phyloP scores from a whole-genome alignment of 2,329 filamentous ascomycete species.

The Epichloe typhina region DNA sequence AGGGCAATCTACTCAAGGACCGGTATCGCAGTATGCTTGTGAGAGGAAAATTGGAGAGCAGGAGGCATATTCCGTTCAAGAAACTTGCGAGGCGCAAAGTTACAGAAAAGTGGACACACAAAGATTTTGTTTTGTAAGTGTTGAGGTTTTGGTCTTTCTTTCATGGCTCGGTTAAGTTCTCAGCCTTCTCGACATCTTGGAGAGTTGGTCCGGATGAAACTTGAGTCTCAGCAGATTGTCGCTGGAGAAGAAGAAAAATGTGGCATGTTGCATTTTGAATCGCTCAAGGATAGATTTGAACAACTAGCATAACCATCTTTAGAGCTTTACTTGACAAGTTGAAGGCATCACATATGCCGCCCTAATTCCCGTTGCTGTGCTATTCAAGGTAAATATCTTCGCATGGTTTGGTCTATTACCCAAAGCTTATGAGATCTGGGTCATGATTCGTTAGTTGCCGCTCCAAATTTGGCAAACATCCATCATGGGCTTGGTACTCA shows the following conservation, averaged over 20 bases:
- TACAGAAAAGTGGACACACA: constrained; percentile 96
- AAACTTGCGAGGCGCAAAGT: constrained; percentile 70
- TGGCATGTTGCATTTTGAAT: too few species aligned
- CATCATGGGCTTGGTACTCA: constrained; percentile 31
- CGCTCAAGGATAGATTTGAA: too few species aligned
- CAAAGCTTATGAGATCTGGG: constrained; percentile 41
- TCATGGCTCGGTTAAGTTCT: background rate
- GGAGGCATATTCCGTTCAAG: constrained; percentile 64
- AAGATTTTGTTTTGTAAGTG: constrained; percentile 53
- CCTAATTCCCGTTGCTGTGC: background rate
- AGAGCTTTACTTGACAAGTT: too few species aligned
- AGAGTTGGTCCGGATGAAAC: background rate
- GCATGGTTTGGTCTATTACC: constrained; percentile 7
- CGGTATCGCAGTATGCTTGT: constrained; percentile 81
- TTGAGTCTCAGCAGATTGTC: background rate
- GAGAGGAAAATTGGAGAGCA: constrained; percentile 75
- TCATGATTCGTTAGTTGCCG: background rate
- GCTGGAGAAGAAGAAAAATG: too few species aligned
- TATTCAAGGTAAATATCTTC: background rate
- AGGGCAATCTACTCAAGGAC: constrained; percentile 90
- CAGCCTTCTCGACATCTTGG: background rate
- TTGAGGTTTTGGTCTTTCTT: background rate
- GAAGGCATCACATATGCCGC: background rate
- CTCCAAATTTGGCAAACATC: background rate
- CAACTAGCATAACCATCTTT: too few species aligned